Conservation (phyloP, 1,139 yeast species). For the Geotrichum restrictum region DNA sequence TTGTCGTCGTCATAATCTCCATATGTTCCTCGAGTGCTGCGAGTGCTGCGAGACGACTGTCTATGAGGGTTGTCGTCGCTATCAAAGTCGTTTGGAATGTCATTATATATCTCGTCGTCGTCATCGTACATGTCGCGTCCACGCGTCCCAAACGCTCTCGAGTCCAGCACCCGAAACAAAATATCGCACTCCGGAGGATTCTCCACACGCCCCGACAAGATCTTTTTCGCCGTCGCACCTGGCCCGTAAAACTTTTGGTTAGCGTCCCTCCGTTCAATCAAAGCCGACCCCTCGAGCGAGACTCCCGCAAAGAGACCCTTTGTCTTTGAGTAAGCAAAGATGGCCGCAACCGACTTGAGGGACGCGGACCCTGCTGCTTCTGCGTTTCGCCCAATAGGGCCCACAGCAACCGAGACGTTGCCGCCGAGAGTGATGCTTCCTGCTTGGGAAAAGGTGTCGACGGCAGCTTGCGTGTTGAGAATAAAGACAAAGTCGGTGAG, state of each 20-base stretch:
- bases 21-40: conserved; percentile 33
- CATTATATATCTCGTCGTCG: conserved; percentile 59
- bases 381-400: conserved; percentile 94
- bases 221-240: conserved; percentile 76
- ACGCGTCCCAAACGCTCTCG: conserved; percentile 63
- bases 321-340: conserved; percentile 89
- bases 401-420: conserved; percentile 94
- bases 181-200: conserved; percentile 90
- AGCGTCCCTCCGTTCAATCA: conserved; percentile 93
- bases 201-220: conserved; percentile 79
- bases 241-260: conserved; percentile 90
- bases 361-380: conserved; percentile 99
- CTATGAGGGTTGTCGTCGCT: conserved; percentile 26
- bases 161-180: conserved; percentile 77
- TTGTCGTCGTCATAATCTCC: conserved; percentile 39
- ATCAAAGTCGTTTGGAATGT: conserved; percentile 55
- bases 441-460: conserved; percentile 86
- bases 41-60: conserved; percentile 22
- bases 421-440: conserved; percentile 96
- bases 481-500: conserved; percentile 94
- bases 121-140: conserved; percentile 55
- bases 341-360: conserved; percentile 78
- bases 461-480: conserved; percentile 80
- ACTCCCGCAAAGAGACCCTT: conserved; percentile 97
- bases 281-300: conserved; percentile 92